Conservation (phyloP, 2,329 filamentous ascomycete genomes). For the Aspergillus neoniger region DNA sequence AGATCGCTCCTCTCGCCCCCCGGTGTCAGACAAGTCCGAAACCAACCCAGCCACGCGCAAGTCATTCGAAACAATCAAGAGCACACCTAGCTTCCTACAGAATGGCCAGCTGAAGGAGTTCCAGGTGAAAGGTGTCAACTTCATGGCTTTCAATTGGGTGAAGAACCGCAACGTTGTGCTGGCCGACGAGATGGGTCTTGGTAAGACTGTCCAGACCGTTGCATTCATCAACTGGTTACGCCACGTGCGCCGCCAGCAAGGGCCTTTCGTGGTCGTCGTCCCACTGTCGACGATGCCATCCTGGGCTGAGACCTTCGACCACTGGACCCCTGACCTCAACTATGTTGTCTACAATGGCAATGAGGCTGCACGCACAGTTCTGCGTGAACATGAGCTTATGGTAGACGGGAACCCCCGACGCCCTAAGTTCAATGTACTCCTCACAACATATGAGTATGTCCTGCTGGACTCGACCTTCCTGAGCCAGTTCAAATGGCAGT, state of each 20-base stretch:
- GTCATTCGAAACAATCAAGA: conserved; percentile 69
- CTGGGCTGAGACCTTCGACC: conserved; percentile 97
- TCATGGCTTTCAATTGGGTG: conserved; percentile 94
- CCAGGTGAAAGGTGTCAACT: conserved; percentile 91
- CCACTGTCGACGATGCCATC: conserved; percentile 95
- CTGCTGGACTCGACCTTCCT: conserved; percentile 81
- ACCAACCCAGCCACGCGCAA: conserved; percentile 73
- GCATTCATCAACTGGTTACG: conserved; percentile 96
- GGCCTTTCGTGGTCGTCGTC: conserved; percentile 95
- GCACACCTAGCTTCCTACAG: conserved; percentile 82
- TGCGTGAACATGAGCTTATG: conserved; percentile 86
- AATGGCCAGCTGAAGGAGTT: conserved; percentile 86
- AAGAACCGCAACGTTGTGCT: conserved; percentile 93
- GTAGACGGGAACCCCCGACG: conserved; percentile 83
- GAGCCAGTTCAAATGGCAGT: conserved; percentile 93
- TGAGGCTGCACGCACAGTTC: conserved; percentile 79
- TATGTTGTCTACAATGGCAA: conserved; percentile 96
- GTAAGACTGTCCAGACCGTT: conserved; percentile 97
- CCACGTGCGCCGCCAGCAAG: conserved; percentile 84
- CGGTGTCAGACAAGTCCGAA: conserved; percentile 77
- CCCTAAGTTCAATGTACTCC: conserved; percentile 94
- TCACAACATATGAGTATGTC: conserved; percentile 98
- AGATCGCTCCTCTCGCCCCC: conserved; percentile 77
- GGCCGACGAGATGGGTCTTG: conserved; percentile 97
- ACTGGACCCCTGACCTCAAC: conserved; percentile 94